Evolutionary conservation across 768 basidiomycete species (phyloP), one percentile per base, ranked within the genome.

Genomic region (Saitozyma sp.): DNA sequence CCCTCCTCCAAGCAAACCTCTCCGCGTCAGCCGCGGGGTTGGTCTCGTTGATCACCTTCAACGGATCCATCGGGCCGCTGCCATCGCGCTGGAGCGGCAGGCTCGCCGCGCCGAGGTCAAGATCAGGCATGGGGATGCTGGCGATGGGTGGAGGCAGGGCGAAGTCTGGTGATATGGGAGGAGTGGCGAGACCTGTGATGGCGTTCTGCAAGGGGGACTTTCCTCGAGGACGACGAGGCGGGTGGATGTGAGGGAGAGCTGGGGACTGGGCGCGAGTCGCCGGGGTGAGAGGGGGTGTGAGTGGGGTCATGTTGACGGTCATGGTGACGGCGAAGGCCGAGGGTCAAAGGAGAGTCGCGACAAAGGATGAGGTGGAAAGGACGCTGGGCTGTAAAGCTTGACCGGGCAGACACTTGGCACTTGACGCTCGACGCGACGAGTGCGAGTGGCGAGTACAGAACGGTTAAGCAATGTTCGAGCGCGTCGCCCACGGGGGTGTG

Each of bases 1-100:
- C 68, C 13, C 53, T 46, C 49, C 62, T 50, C 70, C 74, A 75
- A 7, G 49, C 37, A 41, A 61, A 63, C 43, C 56, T 48, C 10
- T n/a, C 46, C 9, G 9, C 6, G 48, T 54, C 49, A 1, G 9
- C 37, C 38, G 42, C 13, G 37, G 7, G 9, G 50, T 29, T n/a
- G 54, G 17, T 37, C 37, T 65, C 29, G 13, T 56, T 17, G 17
- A 29, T 46, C 54, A 42, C 17, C 8, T 50, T 39, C 48, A 11
- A 8, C 14, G 13, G 17, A 5, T 29, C 45, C 20, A 14, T 17
- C 41, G 37, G 41, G 6, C 16, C n/a, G 57, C 42, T 17, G 49
- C 39, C 39, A 52, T 17, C 8, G 38, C 50, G 50, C 11, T n/a
- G 59, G 13, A 43, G n/a, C 6, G 14, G 11, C 14, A 54, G 45